These are phyloP conservation scores for Microdochium bolleyi DNA, from an alignment of 2,329 filamentous ascomycete species.

Conservation along the genomic window DNA sequence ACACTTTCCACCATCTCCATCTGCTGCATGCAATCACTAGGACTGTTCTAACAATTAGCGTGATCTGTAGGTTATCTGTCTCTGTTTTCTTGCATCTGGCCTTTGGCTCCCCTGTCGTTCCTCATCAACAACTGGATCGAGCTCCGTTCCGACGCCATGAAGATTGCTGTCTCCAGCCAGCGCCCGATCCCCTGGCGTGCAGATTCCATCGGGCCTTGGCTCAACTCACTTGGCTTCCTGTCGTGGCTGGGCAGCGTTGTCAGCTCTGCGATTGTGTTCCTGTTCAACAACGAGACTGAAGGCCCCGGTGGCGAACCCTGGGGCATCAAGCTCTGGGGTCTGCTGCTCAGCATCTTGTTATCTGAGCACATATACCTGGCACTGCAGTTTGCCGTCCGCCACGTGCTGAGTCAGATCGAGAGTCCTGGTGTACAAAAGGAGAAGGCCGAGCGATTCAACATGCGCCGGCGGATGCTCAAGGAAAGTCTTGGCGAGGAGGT, in stretches of 20 bases:
- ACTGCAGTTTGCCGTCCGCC: slow-evolving; percentile 63
- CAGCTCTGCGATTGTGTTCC: slow-evolving; percentile 78
- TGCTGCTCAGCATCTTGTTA: slow-evolving; percentile 75
- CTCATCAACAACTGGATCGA: slow-evolving; percentile 95
- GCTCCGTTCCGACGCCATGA: slow-evolving; percentile 85
- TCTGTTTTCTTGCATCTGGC: slow-evolving; percentile 91
- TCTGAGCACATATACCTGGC: slow-evolving; percentile 87
- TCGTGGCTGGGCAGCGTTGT: slow-evolving; percentile 90
- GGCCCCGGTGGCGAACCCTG: slow-evolving; percentile 59
- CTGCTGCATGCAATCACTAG: slow-evolving; percentile 8
- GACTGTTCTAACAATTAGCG: neutral
- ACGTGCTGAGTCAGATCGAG: slow-evolving; percentile 71
- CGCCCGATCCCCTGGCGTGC: slow-evolving; percentile 83
- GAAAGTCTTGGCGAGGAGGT: slow-evolving; percentile 57
- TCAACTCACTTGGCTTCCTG: slow-evolving; percentile 79
- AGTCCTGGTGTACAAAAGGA: slow-evolving; percentile 82
- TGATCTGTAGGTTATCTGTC: slow-evolving; percentile 64
- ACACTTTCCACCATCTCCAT: neutral
- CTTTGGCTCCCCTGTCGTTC: slow-evolving; percentile 82
- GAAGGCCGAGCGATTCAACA: slow-evolving; percentile 68
- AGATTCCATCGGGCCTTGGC: slow-evolving; percentile 91
- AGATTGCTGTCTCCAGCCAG: slow-evolving; percentile 84
- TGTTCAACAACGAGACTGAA: slow-evolving; percentile 67
- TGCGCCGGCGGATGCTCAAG: slow-evolving; percentile 72
- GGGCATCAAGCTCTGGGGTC: slow-evolving; percentile 69